Percentiles rank a stretch among this genome's conserved stretches.
Evolutionary conservation across 2,329 filamentous ascomycete species (phyloP).

Genomic region (Coniochaeta pulveracea): DNA sequence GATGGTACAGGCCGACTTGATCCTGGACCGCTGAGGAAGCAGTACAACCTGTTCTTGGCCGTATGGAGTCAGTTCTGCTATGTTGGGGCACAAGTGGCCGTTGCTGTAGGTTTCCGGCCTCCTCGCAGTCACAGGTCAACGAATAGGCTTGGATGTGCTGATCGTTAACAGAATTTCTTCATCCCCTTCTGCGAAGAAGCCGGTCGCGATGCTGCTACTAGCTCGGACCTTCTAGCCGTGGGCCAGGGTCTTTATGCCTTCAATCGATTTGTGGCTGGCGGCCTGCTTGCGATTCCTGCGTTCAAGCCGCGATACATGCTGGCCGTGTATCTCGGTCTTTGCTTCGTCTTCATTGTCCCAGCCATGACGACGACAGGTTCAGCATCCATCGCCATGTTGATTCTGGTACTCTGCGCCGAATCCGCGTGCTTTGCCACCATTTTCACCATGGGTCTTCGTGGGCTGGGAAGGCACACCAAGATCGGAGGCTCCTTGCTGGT

Average conservation of each 20-base stretch:
- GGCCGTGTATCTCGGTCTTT: constrained; percentile 35
- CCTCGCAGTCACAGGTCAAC: background rate
- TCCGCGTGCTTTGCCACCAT: constrained; percentile 48
- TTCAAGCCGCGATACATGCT: constrained; percentile 45
- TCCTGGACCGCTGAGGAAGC: constrained; percentile 40
- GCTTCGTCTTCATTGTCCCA: constrained; percentile 42
- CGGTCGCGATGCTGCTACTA: constrained; percentile 10
- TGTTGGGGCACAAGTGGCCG: constrained; percentile 45
- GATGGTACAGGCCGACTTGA: too few species aligned
- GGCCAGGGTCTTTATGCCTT: constrained; percentile 49
- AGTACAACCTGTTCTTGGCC: constrained; percentile 50
- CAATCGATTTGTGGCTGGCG: constrained; percentile 45
- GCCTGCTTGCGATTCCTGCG: constrained; percentile 36
- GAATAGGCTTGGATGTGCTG: constrained; percentile 11
- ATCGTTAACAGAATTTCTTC: constrained; percentile 33
- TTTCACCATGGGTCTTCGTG: constrained; percentile 45
- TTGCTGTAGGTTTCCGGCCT: constrained; percentile 29
- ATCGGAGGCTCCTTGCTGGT: constrained; percentile 41
- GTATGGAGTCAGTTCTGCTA: constrained; percentile 54
- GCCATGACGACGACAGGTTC: constrained; percentile 39
- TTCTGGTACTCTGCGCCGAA: constrained; percentile 44
- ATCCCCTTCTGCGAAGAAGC: constrained; percentile 33
- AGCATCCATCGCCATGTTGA: constrained; percentile 42
- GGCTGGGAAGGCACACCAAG: constrained; percentile 44
- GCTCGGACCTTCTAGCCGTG: constrained; percentile 41